Evolutionary conservation across 306 rosid genomes (phyloP).

Genomic region (Lathyrus aphaca): DNA sequence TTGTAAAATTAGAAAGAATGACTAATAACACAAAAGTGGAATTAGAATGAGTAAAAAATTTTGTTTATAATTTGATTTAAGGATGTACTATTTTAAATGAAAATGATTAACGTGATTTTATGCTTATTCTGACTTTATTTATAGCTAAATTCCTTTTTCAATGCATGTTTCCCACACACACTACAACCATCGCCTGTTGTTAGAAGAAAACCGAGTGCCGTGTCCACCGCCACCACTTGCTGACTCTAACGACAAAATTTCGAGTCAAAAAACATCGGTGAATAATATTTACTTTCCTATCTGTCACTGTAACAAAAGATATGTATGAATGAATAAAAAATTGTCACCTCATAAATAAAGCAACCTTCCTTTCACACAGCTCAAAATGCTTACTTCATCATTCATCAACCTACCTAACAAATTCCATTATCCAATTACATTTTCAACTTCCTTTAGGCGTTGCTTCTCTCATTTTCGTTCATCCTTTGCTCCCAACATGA

Average conservation of each 20-base stretch:
- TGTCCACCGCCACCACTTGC: background rate
- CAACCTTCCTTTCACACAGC: background rate
- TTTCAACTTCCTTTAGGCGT: background rate
- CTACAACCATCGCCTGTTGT: background rate
- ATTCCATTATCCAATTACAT: background rate
- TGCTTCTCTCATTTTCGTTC: background rate
- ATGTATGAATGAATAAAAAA: background rate
- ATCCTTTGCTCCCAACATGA: slow-evolving; percentile 42
- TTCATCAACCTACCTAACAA: background rate
- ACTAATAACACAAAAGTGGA: too few species aligned
- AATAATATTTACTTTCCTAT: background rate
- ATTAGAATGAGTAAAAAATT: too few species aligned
- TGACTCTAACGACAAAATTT: background rate
- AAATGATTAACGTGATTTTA: too few species aligned
- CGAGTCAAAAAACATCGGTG: background rate
- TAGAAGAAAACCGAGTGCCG: too few species aligned
- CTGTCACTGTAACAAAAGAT: slow-evolving; percentile 10
- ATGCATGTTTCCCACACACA: background rate
- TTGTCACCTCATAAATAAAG: background rate
- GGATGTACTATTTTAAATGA: too few species aligned
- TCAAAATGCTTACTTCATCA: background rate
- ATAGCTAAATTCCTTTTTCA: too few species aligned
- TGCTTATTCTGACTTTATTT: too few species aligned
- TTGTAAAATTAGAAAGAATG: too few species aligned
- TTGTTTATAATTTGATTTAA: too few species aligned